Conservation (phyloP, 1,284 basidiomycete species). For the Peniophora sp. region DNA sequence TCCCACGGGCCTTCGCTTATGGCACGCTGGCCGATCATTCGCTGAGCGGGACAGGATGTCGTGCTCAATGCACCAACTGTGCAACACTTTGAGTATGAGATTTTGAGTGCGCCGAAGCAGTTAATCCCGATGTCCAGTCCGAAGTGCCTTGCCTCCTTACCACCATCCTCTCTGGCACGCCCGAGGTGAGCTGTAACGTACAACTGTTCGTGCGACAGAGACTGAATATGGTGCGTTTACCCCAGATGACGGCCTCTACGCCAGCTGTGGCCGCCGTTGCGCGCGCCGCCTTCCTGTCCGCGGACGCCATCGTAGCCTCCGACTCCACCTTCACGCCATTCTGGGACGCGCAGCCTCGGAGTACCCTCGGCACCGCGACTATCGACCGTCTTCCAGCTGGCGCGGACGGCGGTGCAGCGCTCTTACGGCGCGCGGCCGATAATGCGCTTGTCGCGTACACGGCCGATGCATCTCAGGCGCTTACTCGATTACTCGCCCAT, state of each 20-base stretch:
- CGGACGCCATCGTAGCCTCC: slow-evolving; percentile 57
- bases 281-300: slow-evolving; percentile 61
- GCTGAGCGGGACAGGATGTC: too few relatives aligned
- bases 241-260: slow-evolving; percentile 17
- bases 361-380: slow-evolving; percentile 9
- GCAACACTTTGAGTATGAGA: too few relatives aligned
- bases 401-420: slow-evolving; percentile 49
- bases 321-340: slow-evolving; percentile 28
- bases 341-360: slow-evolving; percentile 18
- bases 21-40: too few relatives aligned
- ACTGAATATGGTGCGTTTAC: too few relatives aligned
- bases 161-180: too few relatives aligned
- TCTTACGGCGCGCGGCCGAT: slow-evolving; percentile 32
- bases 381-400: slow-evolving; percentile 44
- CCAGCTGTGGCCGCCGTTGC: slow-evolving; percentile 38
- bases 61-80: too few relatives aligned
- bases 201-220: too few relatives aligned
- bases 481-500: slow-evolving; percentile 49
- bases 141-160: too few relatives aligned
- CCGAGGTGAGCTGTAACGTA: too few relatives aligned
- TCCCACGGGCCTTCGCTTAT: too few relatives aligned
- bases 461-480: slow-evolving; percentile 34
- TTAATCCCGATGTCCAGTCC: too few relatives aligned
- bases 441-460: slow-evolving; percentile 46
- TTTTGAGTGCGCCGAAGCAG: too few relatives aligned